Evolutionary conservation across 2,329 filamentous ascomycete genomes (phyloP).

Genomic region (Aspergillus texensis): DNA sequence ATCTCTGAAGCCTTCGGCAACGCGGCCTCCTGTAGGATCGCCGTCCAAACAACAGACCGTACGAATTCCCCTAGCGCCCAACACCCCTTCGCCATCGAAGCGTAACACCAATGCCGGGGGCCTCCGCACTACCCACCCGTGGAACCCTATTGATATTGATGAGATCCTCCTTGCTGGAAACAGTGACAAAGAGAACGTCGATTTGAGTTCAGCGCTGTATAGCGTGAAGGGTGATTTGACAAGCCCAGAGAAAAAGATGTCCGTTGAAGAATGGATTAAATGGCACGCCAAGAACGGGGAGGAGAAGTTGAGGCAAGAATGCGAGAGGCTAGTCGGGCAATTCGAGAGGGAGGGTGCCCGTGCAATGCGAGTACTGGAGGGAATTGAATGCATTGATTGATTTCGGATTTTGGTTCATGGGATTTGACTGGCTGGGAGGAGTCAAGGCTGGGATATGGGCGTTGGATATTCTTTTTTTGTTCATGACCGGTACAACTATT

Average conservation of each 20-base stretch:
- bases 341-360: slow-evolving; percentile 83
- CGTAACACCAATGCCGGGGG: slow-evolving; percentile 55
- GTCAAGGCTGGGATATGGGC: slow-evolving; percentile 14
- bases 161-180: slow-evolving; percentile 50
- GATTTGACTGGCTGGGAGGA: slow-evolving; percentile 11
- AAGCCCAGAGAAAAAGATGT: slow-evolving; percentile 83
- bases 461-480: slow-evolving; percentile 23
- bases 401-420: slow-evolving; percentile 8
- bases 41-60: slow-evolving; percentile 39
- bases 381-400: slow-evolving; percentile 58
- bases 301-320: slow-evolving; percentile 75
- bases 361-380: slow-evolving; percentile 77
- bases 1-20: slow-evolving; percentile 62
- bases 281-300: slow-evolving; percentile 81
- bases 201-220: slow-evolving; percentile 53
- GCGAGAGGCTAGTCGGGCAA: slow-evolving; percentile 76
- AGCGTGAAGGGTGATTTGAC: slow-evolving; percentile 63
- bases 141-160: slow-evolving; percentile 78
- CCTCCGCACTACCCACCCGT: slow-evolving; percentile 61
- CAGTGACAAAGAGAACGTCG: slow-evolving; percentile 53
- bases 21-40: slow-evolving; percentile 38
- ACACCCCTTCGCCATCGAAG: slow-evolving; percentile 63
- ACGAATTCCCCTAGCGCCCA: slow-evolving; percentile 47
- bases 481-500: slow-evolving; percentile 20
- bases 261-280: slow-evolving; percentile 88